Base-by-base conservation (phyloP, 148 eudicot genomes). In the Camellia granthamiana region DNA sequence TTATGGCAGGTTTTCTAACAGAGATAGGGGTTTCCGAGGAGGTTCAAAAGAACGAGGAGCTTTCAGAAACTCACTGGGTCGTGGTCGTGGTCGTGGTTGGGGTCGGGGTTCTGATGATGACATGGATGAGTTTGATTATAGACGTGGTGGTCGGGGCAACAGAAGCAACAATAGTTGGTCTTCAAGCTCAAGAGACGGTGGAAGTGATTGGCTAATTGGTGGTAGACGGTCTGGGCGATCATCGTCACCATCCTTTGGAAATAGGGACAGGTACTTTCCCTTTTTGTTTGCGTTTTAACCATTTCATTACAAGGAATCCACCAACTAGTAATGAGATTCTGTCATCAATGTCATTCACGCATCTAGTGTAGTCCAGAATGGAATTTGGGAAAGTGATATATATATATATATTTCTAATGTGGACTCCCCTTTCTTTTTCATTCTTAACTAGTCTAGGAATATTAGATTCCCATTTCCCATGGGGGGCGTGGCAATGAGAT, bases 1-100 rank as follows among this genome's bases (percentile, higher is more conserved):
- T 83, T 96, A 96, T 70, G 99, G 99, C 41, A 91, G 88, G 82
- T 96, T 91, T 82, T 93, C 94, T 23, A 83, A 81, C 82, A 84
- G 89, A 47, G 98, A 85, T 0, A 84, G 97, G 84, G 83, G 94
- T 74, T 72, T 68, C 42, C 86, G 89, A 46, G 88, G 93, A 74
- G 89, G 87, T 66, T 83, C 85, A 49, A 84, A 84, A 77, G 87
- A 73, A 38, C 69, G 81, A 52, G 72, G 89, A 80, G 88, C 89
- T 62, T 84, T 51, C 42, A 69, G 87, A 75, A 83, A 81, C 84
- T 86, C 98, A 7, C 84, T 91, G 18, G 89, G 94, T 38, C 85
- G 90, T 89, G 88, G 83, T 65, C 84, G 84, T n/a, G 80, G 80
- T 68, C 83, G 80, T 74, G 86, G 38, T 30, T 0, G 90, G 89